Conservation (phyloP, 2,329 filamentous ascomycete species). For the Penicillium frequentans region DNA sequence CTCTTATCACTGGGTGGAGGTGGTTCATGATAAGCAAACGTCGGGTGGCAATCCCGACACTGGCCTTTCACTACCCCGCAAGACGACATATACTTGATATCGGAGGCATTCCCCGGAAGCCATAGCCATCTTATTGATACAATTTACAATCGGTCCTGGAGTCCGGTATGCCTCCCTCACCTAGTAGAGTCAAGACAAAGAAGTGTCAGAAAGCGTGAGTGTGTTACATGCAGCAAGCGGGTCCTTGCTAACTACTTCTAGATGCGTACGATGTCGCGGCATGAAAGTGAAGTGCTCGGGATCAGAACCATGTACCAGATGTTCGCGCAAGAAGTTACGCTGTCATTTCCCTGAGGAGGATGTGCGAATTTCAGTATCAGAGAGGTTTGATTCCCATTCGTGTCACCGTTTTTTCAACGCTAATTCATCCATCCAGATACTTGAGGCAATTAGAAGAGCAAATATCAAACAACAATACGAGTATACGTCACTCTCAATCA, state of each 20-base stretch:
- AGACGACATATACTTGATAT: slow-evolving; percentile 6
- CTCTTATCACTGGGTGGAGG: not conserved
- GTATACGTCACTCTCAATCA: not conserved
- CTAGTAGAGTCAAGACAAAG: slow-evolving; percentile 13
- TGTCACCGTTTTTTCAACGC: not conserved
- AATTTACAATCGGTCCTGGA: not conserved
- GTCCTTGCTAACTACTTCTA: slow-evolving; percentile 1
- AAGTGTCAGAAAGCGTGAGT: slow-evolving; percentile 25
- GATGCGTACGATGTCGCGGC: slow-evolving; percentile 27
- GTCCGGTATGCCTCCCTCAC: slow-evolving; percentile 15
- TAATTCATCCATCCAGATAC: slow-evolving; percentile 8
- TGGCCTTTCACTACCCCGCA: slow-evolving; percentile 9
- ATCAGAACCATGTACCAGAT: slow-evolving; percentile 25
- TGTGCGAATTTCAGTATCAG: slow-evolving; percentile 23
- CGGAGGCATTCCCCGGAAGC: slow-evolving; percentile 14
- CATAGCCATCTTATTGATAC: not conserved
- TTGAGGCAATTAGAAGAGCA: slow-evolving; percentile 21
- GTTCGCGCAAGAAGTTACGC: slow-evolving; percentile 21
- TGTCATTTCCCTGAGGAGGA: slow-evolving; percentile 26
- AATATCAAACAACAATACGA: not conserved
- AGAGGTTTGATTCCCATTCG: slow-evolving; percentile 13
- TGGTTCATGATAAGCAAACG: slow-evolving; percentile 13
- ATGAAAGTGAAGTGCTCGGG: slow-evolving; percentile 33
- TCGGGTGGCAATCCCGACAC: slow-evolving; percentile 18
- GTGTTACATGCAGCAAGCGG: not conserved